Evolutionary conservation across 495 filamentous ascomycete genomes (phyloP), one percentile per base, ranked within the genome.

Genomic region (Xylaria nigripes): DNA sequence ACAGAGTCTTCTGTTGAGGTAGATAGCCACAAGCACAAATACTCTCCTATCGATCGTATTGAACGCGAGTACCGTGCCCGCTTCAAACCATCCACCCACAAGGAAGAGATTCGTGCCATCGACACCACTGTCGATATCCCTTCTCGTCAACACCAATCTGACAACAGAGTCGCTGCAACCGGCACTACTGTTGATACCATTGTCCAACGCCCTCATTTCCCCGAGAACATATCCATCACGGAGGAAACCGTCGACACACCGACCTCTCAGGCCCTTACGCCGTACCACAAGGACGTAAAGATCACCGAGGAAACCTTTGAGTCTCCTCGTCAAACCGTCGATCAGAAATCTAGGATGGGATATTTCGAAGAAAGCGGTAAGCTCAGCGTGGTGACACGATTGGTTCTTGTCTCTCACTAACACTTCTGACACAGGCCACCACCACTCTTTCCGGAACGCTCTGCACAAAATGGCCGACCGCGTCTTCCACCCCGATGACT

Each of bases 341-440:
- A 59, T 49, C 59, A 69, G 25, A 76, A 79, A 75, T 74, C 75
- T 74, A 87, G 88, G 71, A 96, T 96, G 91, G 91, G 89, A 79
- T 96, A 95, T 83, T 95, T 94, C 89, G 90, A 95, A 87, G 88
- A 94, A 76, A 86, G 92, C 60, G 75, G 77, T 81, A 68, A 72
- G 77, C 32, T 2, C 32, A 36, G 8, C 32, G 2, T 36, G 32
- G 32, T 36, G 15, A 15, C 36, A 46, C 42, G 46, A 48, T 16
- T 21, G 30, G 47, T 32, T 42, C 41, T 7, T 30, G 7, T 53
- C 1, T 6, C 10, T 21, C 42, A 23, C 62, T 61, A 59, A 69
- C 53, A 23, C 10, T 16, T 15, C n/a, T 8, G 2, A 6, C 16
- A 1, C 34, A 81, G 90, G 90, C 73, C 84, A 89, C 65, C 89